Percentiles rank a stretch among this genome's conserved stretches.
phyloP scores from a whole-genome alignment of 192 early-diverging fungal genomes.

The Podila horticola region DNA sequence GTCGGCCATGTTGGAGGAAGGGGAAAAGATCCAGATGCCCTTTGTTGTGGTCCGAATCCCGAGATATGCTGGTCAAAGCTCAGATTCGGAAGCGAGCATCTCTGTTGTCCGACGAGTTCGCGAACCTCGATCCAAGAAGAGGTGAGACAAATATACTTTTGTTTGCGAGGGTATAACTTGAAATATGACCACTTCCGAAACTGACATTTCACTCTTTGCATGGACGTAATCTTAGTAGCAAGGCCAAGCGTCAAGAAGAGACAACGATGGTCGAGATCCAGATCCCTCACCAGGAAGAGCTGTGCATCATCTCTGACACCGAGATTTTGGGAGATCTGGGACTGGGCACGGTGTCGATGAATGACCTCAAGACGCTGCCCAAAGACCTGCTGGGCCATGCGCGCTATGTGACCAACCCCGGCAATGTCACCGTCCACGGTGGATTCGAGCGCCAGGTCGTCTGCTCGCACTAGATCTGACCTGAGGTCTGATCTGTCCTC shows the following conservation, averaged over 20 bases:
- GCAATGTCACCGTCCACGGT: constrained; percentile 11
- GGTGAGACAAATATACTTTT: constrained; percentile 7
- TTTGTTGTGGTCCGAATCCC: constrained; percentile 27
- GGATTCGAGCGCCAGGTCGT: constrained; percentile 22
- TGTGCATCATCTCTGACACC: constrained; percentile 40
- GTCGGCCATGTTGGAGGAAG: neutral
- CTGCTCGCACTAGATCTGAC: neutral
- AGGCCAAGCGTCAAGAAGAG: constrained; percentile 20
- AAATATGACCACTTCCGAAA: too few species aligned
- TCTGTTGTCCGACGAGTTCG: constrained; percentile 38
- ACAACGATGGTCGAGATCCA: constrained; percentile 35
- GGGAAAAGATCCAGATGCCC: constrained; percentile 27
- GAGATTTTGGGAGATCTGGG: constrained; percentile 36
- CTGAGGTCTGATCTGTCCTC: too few species aligned
- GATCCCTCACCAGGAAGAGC: constrained; percentile 36
- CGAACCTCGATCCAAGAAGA: constrained; percentile 18
- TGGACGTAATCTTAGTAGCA: neutral
- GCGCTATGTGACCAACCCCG: constrained; percentile 3
- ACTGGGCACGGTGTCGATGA: constrained; percentile 8
- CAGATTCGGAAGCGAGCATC: constrained; percentile 43
- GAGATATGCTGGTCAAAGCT: constrained; percentile 38
- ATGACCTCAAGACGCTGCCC: constrained; percentile 12
- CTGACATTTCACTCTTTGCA: too few species aligned
- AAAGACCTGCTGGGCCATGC: constrained; percentile 7
- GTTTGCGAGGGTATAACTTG: too few species aligned